Evolutionary conservation across 2,329 filamentous ascomycete genomes (phyloP).

Genomic region (Aspergillus terreus): DNA sequence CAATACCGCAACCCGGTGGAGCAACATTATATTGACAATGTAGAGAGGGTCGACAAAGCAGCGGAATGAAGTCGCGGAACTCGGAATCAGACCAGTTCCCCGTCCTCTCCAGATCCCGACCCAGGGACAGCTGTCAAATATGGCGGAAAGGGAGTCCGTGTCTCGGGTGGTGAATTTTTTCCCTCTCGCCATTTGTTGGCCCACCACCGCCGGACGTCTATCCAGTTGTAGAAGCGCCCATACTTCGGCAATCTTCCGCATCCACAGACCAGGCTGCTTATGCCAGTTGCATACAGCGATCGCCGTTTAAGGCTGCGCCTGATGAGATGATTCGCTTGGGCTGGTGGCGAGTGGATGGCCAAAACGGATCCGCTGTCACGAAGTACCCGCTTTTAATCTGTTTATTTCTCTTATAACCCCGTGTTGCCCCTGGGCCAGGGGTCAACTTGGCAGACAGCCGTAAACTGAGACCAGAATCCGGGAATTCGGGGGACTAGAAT

Average conservation of each 20-base stretch:
- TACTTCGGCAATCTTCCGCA: not conserved
- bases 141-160: not conserved
- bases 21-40: not conserved
- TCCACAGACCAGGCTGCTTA: not conserved
- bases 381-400: too few species aligned
- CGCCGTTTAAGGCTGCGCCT: not conserved
- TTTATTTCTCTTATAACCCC: too few species aligned
- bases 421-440: too few species aligned
- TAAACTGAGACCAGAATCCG: too few species aligned
- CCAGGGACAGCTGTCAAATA: not conserved
- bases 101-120: not conserved
- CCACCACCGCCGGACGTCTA: not conserved
- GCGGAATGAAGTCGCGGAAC: not conserved
- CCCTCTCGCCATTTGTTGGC: not conserved
- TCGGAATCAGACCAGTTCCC: not conserved
- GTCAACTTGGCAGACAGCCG: too few species aligned
- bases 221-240: not conserved
- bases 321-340: not conserved
- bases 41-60: not conserved
- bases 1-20: not conserved
- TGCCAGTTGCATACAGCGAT: not conserved
- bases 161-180: not conserved
- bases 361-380: not conserved
- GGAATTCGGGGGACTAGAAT: too few species aligned
- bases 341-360: not conserved